phyloP scores from a whole-genome alignment of 352 stramenopile genomes.

The Phytophthora meadii region DNA sequence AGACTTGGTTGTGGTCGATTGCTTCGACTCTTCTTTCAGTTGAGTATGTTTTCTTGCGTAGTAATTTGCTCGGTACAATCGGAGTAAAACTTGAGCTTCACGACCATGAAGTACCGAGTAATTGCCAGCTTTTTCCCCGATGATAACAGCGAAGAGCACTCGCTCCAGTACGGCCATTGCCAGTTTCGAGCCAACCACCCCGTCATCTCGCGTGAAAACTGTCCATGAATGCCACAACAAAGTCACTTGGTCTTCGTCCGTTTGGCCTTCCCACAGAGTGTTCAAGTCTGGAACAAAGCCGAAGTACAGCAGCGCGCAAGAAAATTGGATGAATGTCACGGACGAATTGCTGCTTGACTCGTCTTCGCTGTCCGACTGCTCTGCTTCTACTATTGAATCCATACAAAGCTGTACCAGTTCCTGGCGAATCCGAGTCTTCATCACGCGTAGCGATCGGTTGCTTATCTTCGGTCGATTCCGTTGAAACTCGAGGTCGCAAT shows the following conservation, averaged over 20 bases:
- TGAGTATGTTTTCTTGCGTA: constrained; percentile 36
- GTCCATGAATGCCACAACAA: constrained; percentile 65
- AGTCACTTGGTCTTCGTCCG: constrained; percentile 31
- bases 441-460: constrained; percentile 41
- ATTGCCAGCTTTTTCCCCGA: constrained; percentile 15
- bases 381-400: constrained; percentile 14
- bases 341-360: neutral
- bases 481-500: constrained; percentile 18
- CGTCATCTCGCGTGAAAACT: constrained; percentile 28
- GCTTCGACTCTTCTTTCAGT: constrained; percentile 10
- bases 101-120: constrained; percentile 5
- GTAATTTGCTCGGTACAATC: constrained; percentile 53
- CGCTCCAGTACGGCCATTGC: constrained; percentile 20
- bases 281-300: constrained; percentile 53
- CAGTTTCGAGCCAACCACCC: neutral
- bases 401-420: constrained; percentile 46
- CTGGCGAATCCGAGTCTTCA: constrained; percentile 47
- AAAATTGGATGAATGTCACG: constrained; percentile 62
- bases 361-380: neutral
- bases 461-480: constrained; percentile 46
- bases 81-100: constrained; percentile 21
- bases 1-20: neutral
- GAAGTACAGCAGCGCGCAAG: constrained; percentile 64
- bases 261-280: constrained; percentile 36
- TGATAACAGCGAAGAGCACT: constrained; percentile 34